A percentile compares a stretch with the other conserved stretches of the same genome.
Evolutionary conservation across 1,284 basidiomycete species (phyloP).

Genomic region (Heterobasidion annosum): DNA sequence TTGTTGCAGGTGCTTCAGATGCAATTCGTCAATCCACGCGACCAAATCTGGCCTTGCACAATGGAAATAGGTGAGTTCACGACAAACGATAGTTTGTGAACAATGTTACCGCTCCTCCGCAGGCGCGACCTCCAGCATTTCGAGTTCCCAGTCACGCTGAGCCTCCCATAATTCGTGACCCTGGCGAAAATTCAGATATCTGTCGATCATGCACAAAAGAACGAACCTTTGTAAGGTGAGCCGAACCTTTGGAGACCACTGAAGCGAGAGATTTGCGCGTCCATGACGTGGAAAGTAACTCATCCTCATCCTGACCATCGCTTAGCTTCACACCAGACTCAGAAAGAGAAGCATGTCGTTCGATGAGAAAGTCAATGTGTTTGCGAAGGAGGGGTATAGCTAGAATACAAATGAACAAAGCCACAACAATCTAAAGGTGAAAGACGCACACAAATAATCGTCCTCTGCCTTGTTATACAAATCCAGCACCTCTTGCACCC

Average conservation of each 20-base stretch:
- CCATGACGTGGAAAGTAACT: slow-evolving; percentile 50
- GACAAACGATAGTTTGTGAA: not conserved
- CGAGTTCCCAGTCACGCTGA: slow-evolving; percentile 70
- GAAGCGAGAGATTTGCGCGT: slow-evolving; percentile 42
- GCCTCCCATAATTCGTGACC: slow-evolving; percentile 67
- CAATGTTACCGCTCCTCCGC: slow-evolving; percentile 35
- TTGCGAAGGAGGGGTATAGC: slow-evolving; percentile 65
- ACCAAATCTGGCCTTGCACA: slow-evolving; percentile 28
- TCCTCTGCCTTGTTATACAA: slow-evolving; percentile 62
- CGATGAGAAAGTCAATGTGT: slow-evolving; percentile 63
- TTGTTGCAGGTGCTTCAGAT: slow-evolving; percentile 52
- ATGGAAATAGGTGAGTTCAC: not conserved
- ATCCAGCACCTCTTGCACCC: slow-evolving; percentile 49
- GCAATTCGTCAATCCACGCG: slow-evolving; percentile 37
- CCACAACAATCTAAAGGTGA: slow-evolving; percentile 6
- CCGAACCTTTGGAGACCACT: slow-evolving; percentile 50
- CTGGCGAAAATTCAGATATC: slow-evolving; percentile 27
- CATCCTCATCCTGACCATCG: slow-evolving; percentile 28
- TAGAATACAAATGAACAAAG: slow-evolving; percentile 22
- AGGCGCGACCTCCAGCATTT: slow-evolving; percentile 40
- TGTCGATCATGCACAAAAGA: not conserved
- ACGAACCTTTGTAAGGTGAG: slow-evolving; percentile 52
- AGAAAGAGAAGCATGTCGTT: slow-evolving; percentile 39
- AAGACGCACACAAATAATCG: slow-evolving; percentile 73
- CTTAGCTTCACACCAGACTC: slow-evolving; percentile 33